Evolutionary conservation across 805 yeast genomes (phyloP).

Genomic region (Wickerhamiella siamensis): DNA sequence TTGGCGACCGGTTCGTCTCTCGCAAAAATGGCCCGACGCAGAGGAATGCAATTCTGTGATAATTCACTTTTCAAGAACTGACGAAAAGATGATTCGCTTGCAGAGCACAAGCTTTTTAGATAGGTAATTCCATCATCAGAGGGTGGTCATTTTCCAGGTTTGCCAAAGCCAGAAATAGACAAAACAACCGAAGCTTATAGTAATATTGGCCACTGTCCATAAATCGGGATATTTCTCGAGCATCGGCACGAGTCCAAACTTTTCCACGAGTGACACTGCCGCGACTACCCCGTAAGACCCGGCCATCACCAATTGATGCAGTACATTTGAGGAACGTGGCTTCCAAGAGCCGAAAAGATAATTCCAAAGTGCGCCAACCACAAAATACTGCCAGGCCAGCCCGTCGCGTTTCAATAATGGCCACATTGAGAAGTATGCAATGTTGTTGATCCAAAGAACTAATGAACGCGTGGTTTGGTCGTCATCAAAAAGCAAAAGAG

Average conservation of each 20-base stretch:
- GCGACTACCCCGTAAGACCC: constrained; percentile 40
- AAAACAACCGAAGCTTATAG: constrained; percentile 65
- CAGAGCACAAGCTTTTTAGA: neutral
- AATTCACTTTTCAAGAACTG: constrained; percentile 7
- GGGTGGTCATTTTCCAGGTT: constrained; percentile 9
- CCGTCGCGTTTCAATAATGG: constrained; percentile 73
- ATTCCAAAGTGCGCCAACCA: constrained; percentile 47
- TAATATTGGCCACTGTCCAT: constrained; percentile 66
- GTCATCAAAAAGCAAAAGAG: constrained; percentile 41
- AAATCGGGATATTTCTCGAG: constrained; percentile 53
- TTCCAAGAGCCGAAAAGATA: constrained; percentile 59
- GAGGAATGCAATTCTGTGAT: constrained; percentile 14
- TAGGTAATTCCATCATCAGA: constrained; percentile 1
- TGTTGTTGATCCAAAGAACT: constrained; percentile 76
- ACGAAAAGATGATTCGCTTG: neutral
- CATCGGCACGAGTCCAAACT: constrained; percentile 34
- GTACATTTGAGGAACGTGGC: constrained; percentile 34
- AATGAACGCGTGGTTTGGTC: constrained; percentile 52
- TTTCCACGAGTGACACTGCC: constrained; percentile 41
- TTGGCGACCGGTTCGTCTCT: constrained; percentile 7
- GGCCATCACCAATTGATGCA: constrained; percentile 39
- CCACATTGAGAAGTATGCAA: constrained; percentile 73
- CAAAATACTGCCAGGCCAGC: constrained; percentile 55
- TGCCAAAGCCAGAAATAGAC: constrained; percentile 71
- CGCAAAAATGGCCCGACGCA: constrained; percentile 23